phyloP scores from a whole-genome alignment of 495 filamentous ascomycete species.

The Podospora comata region DNA sequence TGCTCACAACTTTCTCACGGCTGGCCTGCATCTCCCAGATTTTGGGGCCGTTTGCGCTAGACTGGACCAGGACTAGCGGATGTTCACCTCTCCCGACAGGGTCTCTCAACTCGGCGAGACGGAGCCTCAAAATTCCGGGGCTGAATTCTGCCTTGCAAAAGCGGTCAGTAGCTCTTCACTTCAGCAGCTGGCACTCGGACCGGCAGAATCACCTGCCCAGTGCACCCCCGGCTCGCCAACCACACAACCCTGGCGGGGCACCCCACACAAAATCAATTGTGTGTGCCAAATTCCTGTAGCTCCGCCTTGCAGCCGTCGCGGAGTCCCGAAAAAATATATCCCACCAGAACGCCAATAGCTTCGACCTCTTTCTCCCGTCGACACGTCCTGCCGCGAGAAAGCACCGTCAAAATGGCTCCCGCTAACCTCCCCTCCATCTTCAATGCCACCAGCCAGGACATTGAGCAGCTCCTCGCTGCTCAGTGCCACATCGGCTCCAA shows the following conservation, averaged over 20 bases:
- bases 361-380: conserved; percentile 50
- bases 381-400: conserved; percentile 43
- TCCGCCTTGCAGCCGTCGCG: conserved; percentile 28
- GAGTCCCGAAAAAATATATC: conserved; percentile 31
- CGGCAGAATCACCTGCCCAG: background rate
- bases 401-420: conserved; percentile 82
- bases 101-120: conserved; percentile 12
- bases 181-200: conserved; percentile 11
- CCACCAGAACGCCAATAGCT: conserved; percentile 36
- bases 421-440: conserved; percentile 85
- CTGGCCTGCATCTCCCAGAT: conserved; percentile 24
- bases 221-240: conserved; percentile 6
- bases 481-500: conserved; percentile 97
- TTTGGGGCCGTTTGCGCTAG: conserved; percentile 30
- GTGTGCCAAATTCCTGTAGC: conserved; percentile 37
- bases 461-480: conserved; percentile 97
- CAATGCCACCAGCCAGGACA: conserved; percentile 70
- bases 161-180: background rate
- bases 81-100: background rate
- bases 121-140: conserved; percentile 16
- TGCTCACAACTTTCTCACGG: conserved; percentile 28
- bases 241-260: conserved; percentile 40
- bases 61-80: background rate
- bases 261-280: conserved; percentile 38
- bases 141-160: background rate